Evolutionary conservation across 2,329 filamentous ascomycete species (phyloP), one percentile per base, ranked within the genome.

Genomic region (Microdochium trichocladiopsis): DNA sequence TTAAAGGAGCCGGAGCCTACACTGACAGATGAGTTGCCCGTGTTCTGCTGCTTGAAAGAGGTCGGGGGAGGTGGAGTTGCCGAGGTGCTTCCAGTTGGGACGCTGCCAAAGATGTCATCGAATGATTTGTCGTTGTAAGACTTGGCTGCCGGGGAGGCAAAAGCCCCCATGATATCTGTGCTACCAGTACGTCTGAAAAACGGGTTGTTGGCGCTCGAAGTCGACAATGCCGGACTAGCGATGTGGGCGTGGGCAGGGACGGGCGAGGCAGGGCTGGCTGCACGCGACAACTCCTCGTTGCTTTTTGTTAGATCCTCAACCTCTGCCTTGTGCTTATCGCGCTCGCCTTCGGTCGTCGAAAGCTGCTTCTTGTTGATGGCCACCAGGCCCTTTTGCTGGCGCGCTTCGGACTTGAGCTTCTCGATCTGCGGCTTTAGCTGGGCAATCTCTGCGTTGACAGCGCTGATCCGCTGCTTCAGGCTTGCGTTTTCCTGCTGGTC

Each of bases 331-430:
- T 96, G 75, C 74, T 90, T 93, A 55, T 97, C 93, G 28, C 89
- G 83, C 67, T 97, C 93, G 48, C 82, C 82, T 69, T 99, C 94
- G 53, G 87, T 90, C 1, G 92, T 96, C 33, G 87, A 83, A 55
- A 97, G 76, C 71, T 99, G 94, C 74, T 99, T 99, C 78, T 95
- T 97, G 73, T 96, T 96, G 72, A 99, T 99, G 45, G 94, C 92
- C 25, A 95, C 93, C 58, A 97, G 78, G 18, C 94, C 94, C 73
- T 95, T 97, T 65, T 97, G 92, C 68, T 97, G 94, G 43, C 94
- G 85, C 24, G 91, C 91, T 61, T 96, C 91, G 12, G 87, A 90
- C 67, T 88, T 91, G 61, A 95, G 79, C 75, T 96, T 97, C 67
- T 99, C 94, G 50, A 99, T 83, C 59, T 93, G 86, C 28, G 92